Percentiles rank a stretch among this genome's conserved stretches.
Evolutionary conservation across 148 eudicot genomes (phyloP).

Genomic region (Rheum nobile): DNA sequence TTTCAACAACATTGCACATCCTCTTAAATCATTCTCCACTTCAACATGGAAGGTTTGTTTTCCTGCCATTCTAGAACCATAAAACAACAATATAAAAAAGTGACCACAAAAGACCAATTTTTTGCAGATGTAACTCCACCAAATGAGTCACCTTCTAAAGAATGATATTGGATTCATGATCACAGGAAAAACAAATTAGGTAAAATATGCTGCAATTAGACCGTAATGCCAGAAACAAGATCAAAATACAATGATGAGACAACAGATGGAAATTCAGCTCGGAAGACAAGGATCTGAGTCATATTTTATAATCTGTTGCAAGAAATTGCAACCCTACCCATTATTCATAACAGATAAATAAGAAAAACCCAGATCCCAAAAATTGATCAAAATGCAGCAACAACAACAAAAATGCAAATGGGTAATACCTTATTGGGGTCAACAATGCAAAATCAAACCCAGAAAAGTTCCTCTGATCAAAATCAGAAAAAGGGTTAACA

Average conservation of each 20-base stretch:
- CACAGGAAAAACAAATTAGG: too few relatives aligned
- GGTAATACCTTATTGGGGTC: background rate
- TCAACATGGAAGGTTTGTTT: background rate
- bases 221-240: background rate
- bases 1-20: constrained; percentile 29
- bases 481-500: background rate
- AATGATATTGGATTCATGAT: background rate
- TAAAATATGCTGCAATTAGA: background rate
- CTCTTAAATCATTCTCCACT: constrained; percentile 5
- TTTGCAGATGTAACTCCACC: too few relatives aligned
- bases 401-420: background rate
- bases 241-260: background rate
- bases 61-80: background rate
- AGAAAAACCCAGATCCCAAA: background rate
- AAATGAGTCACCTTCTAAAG: too few relatives aligned
- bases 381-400: background rate
- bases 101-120: too few relatives aligned
- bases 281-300: background rate
- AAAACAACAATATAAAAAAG: background rate
- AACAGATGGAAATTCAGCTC: background rate
- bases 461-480: background rate
- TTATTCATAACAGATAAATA: background rate
- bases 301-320: background rate
- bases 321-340: background rate
- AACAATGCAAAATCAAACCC: background rate